Evolutionary conservation across 2,329 filamentous ascomycete species (phyloP), one percentile per base, ranked within the genome.

Genomic region (Dactylellina parvicollis): DNA sequence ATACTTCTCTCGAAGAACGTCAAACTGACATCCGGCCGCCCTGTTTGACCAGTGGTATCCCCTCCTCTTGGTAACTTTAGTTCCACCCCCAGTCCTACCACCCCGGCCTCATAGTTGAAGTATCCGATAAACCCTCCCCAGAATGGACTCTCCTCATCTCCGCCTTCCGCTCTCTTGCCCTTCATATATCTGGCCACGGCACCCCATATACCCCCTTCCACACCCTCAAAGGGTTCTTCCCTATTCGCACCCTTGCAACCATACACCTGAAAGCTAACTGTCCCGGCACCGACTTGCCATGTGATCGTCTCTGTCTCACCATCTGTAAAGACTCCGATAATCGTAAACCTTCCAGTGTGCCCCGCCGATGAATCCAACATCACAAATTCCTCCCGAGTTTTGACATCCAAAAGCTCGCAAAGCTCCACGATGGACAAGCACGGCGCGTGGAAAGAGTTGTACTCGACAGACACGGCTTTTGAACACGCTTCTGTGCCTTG

Each of bases 121-220:
- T 90, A 96, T 0, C 92, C 92, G 81, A 96, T 87, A 70, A 96
- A 88, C 0, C 92, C 92, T 56, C 92, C 92, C 80, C 91, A 87
- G 79, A 96, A 96, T 0, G 90, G 86, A 0, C 81, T 81, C 34
- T 79, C 77, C 0, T 77, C 74, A 26, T 77, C 76, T 3, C 82
- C 82, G 8, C 75, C 78, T 1, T 69, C 73, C 1, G 80, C 80
- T 59, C 77, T 79, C 3, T 81, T 79, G 5, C 76, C 64, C 34
- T 78, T 75, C 79, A 83, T 82, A 28, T 82, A 79, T 2, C 76
- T 75, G 46, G 80, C 80, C 4, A 85, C 74, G 42, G 80, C 82
- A 2, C 76, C 75, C 80, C 83, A 84, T 4, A 81, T 76, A 10
- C 67, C 42, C 16, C 78, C 77, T 4, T 75, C 73, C 1, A 12